Evolutionary conservation across 495 filamentous ascomycete species (phyloP).

Genomic region (Aspergillus affinis): DNA sequence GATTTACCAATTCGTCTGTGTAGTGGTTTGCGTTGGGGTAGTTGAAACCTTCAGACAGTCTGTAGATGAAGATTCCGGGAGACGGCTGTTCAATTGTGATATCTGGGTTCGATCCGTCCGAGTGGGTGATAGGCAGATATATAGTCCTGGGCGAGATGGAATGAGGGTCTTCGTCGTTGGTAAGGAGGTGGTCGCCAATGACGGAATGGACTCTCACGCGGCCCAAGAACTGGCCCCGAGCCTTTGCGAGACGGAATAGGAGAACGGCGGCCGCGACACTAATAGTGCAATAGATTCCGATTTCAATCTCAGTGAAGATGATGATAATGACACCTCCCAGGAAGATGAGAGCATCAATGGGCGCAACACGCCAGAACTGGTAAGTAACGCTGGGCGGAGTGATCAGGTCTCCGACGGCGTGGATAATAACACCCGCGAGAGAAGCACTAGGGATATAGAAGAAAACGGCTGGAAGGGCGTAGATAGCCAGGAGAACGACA

Average conservation of each 20-base stretch:
- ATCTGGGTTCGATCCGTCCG: conserved; percentile 90
- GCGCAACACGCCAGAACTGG: conserved; percentile 93
- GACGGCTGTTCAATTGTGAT: conserved; percentile 77
- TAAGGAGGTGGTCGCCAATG: conserved; percentile 74
- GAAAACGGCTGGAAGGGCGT: conserved; percentile 88
- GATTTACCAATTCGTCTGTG: conserved; percentile 71
- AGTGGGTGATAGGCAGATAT: conserved; percentile 83
- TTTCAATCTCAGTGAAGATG: conserved; percentile 83
- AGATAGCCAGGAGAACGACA: conserved; percentile 90
- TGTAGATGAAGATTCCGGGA: conserved; percentile 95
- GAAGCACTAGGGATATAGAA: conserved; percentile 88
- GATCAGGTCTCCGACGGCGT: conserved; percentile 93
- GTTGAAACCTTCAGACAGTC: conserved; percentile 95
- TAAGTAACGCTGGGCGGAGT: conserved; percentile 92
- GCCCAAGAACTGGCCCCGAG: conserved; percentile 86
- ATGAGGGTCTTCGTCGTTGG: conserved; percentile 49
- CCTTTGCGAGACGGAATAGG: conserved; percentile 80
- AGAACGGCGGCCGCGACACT: conserved; percentile 71
- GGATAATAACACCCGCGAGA: conserved; percentile 94
- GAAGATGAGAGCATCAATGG: conserved; percentile 89
- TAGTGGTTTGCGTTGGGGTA: conserved; percentile 95
- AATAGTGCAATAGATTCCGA: conserved; percentile 89
- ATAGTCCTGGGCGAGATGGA: conserved; percentile 58
- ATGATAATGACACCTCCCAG: conserved; percentile 92
- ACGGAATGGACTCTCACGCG: conserved; percentile 88